These are phyloP conservation scores for Mucor plumbeus DNA, from an alignment of 371 early-diverging fungal genomes.

Conservation along the genomic window DNA sequence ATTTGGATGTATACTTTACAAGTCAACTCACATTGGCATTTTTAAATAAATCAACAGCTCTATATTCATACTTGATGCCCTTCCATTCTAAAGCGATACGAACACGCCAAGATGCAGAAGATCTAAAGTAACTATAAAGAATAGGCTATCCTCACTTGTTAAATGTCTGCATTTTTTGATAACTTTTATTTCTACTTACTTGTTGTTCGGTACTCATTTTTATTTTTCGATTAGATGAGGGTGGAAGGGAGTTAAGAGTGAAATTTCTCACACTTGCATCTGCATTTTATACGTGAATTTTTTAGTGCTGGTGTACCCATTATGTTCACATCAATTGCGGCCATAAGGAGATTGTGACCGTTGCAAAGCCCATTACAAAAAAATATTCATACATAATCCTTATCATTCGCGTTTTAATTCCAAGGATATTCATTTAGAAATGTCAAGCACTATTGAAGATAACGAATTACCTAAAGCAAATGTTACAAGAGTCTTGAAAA, in stretches of 20 bases:
- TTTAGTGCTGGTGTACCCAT: background rate
- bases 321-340: background rate
- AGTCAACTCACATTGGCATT: slow-evolving; percentile 66
- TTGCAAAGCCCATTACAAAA: background rate
- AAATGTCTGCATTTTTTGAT: background rate
- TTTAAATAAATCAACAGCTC: slow-evolving; percentile 69
- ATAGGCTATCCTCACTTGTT: slow-evolving; percentile 38
- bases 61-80: slow-evolving; percentile 68
- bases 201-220: slow-evolving; percentile 20
- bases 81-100: slow-evolving; percentile 78
- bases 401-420: background rate
- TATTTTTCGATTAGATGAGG: background rate
- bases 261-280: background rate
- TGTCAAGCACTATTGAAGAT: slow-evolving; percentile 18
- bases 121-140: slow-evolving; percentile 80
- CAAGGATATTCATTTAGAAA: background rate
- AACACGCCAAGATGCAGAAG: slow-evolving; percentile 79
- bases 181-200: background rate
- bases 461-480: slow-evolving; percentile 45
- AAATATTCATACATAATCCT: background rate
- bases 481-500: slow-evolving; percentile 63
- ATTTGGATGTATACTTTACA: background rate
- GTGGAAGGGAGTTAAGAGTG: background rate
- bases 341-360: slow-evolving; percentile 8
- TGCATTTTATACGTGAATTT: background rate